Base-by-base conservation (phyloP, 495 filamentous ascomycete genomes). In the Penicillium mononematosum region DNA sequence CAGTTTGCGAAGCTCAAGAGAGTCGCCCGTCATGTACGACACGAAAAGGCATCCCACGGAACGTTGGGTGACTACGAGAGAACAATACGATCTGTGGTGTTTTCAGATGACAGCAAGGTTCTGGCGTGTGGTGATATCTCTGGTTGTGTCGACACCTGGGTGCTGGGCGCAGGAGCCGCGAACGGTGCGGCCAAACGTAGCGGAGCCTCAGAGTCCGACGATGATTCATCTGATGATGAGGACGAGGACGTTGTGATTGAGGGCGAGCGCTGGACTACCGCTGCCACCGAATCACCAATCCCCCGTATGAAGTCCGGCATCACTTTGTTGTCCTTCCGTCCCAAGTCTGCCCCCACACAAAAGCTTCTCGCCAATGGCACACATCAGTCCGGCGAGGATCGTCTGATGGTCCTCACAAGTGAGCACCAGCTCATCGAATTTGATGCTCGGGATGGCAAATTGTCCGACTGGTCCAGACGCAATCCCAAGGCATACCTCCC, bases 141-240 rank as follows among this genome's bases (percentile, higher is more conserved):
- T 47, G 95, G 95, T 27, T 88, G 85, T 69, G 80, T 99, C 29
- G 92, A 97, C 66, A 90, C 85, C 14, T 99, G 91, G 85, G 71
- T 89, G 5, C 70, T 97, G 29, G 78, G 83, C 56, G 80, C 79
- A 62, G 78, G 80, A 49, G 50, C 66, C 29, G 27, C 61, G 8
- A 66, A 66, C 42, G 66, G 51, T 72, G 73, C 50, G 48, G 56
- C 29, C 47, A 71, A 68, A 68, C 64, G 46, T 22, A 71, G 63
- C 50, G 64, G 50, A 22, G 49, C 53, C n/a, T 47, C 61, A 8
- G 73, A 68, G n/a, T 79, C 78, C 0, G 79, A 80, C 24, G 81
- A 78, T 17, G 82, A 81, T 11, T 79, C 78, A 16, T 77, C 75
- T 3, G 80, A 83, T 24, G 78, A 82, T 14, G 76, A 80, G 20